A percentile compares a stretch with the other conserved stretches of the same genome.
phyloP scores from a whole-genome alignment of 2,329 filamentous ascomycete species.

The Alternaria consortialis region DNA sequence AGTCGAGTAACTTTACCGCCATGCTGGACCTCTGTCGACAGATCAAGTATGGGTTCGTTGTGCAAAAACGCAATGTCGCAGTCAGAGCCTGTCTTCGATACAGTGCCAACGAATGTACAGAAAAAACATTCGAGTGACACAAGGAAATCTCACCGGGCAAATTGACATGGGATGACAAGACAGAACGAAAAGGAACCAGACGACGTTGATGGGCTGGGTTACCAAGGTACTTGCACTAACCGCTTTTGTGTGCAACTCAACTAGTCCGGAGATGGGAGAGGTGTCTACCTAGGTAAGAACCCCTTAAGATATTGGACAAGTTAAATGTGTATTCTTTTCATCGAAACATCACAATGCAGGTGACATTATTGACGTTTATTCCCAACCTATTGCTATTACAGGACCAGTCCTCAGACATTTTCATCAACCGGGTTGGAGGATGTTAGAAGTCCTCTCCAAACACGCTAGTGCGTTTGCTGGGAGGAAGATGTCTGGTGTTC shows the following conservation, averaged over 20 bases:
- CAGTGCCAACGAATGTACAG: no score
- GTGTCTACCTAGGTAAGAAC: background rate
- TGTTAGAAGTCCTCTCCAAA: background rate
- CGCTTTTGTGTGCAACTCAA: background rate
- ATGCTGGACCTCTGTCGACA: background rate
- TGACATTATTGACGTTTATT: background rate
- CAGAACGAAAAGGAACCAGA: background rate
- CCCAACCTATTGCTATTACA: background rate
- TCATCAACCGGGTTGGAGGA: background rate
- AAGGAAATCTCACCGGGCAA: background rate
- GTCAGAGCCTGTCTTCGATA: background rate
- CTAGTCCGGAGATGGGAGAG: background rate
- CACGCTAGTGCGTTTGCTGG: background rate
- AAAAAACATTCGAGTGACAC: background rate
- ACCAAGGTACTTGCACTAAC: slow-evolving; percentile 12
- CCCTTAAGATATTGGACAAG: background rate
- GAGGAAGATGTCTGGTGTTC: background rate
- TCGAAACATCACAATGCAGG: background rate
- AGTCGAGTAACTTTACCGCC: background rate
- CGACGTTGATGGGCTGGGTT: slow-evolving; percentile 5
- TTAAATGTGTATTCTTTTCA: background rate
- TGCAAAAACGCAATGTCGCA: background rate
- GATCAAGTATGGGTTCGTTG: background rate
- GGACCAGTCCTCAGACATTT: background rate
- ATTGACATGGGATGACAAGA: background rate